Percentiles rank a stretch among this genome's conserved stretches.
Evolutionary conservation across 1,139 yeast species (phyloP).

Genomic region (Entelexis paramagnoliae): DNA sequence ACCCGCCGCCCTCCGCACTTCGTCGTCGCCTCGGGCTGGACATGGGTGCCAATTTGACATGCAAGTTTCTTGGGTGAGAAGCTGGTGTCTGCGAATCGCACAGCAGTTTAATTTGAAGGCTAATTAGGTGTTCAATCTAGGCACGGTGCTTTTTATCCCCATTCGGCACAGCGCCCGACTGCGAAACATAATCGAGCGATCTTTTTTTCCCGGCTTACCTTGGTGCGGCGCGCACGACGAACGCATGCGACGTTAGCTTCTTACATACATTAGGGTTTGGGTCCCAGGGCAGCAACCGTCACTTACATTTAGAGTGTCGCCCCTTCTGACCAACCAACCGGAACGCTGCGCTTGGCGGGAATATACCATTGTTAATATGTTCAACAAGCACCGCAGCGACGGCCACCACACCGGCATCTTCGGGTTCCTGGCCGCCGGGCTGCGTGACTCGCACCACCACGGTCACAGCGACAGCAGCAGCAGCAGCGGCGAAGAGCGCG

Average conservation of each 20-base stretch:
- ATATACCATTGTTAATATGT: background rate
- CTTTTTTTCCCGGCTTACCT: background rate
- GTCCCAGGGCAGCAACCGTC: background rate
- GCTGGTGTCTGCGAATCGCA: no score
- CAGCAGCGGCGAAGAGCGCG: background rate
- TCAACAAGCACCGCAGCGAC: background rate
- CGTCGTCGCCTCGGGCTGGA: no score
- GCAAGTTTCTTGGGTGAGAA: no score
- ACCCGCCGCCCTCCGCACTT: no score
- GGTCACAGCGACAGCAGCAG: background rate
- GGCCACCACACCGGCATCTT: slow-evolving; percentile 1
- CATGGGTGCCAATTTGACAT: no score
- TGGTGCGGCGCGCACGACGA: background rate
- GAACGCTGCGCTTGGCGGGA: background rate
- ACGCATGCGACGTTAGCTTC: background rate
- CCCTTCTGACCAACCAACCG: background rate
- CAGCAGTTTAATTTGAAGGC: no score
- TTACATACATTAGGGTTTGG: background rate
- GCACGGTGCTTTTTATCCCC: no score
- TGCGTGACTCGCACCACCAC: background rate
- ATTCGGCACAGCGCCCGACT: background rate
- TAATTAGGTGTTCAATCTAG: no score
- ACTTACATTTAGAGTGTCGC: background rate
- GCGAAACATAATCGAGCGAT: background rate
- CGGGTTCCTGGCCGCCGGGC: slow-evolving; percentile 2